These are phyloP conservation scores for Aureobasidium sp. DNA, from an alignment of 2,329 filamentous ascomycete genomes.

Conservation along the genomic window DNA sequence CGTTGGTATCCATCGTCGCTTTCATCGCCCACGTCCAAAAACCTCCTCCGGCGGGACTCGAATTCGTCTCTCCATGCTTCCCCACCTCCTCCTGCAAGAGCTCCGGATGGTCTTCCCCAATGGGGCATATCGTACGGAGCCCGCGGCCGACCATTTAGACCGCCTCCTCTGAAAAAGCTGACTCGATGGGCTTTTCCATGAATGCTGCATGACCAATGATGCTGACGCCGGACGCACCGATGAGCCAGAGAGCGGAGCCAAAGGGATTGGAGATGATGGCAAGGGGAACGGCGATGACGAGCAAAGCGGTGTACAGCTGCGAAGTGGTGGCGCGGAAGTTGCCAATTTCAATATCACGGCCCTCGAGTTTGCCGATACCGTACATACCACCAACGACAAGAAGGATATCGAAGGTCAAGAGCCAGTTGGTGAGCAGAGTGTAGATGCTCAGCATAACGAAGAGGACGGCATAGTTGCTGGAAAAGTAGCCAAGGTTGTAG, in stretches of 20 bases:
- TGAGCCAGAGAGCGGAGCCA: conserved; percentile 81
- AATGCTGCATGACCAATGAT: conserved; percentile 91
- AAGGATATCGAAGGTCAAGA: conserved; percentile 85
- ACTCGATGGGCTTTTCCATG: conserved; percentile 98
- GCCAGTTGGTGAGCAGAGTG: conserved; percentile 77
- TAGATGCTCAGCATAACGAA: conserved; percentile 96
- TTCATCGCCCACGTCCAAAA: conserved; percentile 58
- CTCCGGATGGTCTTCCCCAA: conserved; percentile 99
- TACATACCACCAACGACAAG: conserved; percentile 81
- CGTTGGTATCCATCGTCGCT: conserved; percentile 36
- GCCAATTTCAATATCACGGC: conserved; percentile 79
- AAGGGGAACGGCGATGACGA: conserved; percentile 74
- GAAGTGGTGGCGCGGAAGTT: conserved; percentile 75
- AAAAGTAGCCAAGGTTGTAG: conserved; percentile 96
- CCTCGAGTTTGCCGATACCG: conserved; percentile 82
- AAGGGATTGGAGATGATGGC: conserved; percentile 80
- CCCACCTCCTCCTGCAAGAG: conserved; percentile 24
- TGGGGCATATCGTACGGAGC: conserved; percentile 76
- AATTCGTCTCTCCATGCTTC: conserved; percentile 52
- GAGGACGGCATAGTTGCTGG: conserved; percentile 93
- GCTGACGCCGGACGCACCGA: conserved; percentile 87
- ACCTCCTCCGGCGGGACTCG: conserved; percentile 39
- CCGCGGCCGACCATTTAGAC: conserved; percentile 99
- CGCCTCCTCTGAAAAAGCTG: conserved; percentile 99
- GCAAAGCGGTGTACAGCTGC: conserved; percentile 85